Evolutionary conservation across 768 basidiomycete species (phyloP), one percentile per base, ranked within the genome.

Genomic region (Tylopilus intermedius): DNA sequence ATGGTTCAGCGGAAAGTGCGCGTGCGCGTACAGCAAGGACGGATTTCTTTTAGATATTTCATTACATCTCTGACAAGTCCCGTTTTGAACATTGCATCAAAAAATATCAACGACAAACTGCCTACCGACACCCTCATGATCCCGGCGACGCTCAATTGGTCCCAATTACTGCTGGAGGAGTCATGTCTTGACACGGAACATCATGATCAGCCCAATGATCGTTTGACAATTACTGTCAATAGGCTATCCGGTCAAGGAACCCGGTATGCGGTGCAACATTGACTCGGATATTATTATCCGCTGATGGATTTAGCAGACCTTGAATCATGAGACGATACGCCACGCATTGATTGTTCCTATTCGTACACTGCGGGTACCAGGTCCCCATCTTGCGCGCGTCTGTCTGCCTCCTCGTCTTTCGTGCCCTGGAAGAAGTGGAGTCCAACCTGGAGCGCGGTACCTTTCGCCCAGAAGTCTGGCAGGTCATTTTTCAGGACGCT

Each of bases 381-480:
- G 24, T 24, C 5, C 24, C 24, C 24, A 15, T 45, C 40, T 15
- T 14, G 29, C 30, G 5, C 18, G 8, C 30, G n/a, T 27, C 48
- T 33, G 8, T 38, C 13, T 24, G 14, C 22, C 18, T 32, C 22
- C 18, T 32, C n/a, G 40, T 33, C 35, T 18, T 13, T 35, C 18
- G 32, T 15, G 11, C 14, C 9, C 38, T 13, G 24, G 37, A 42
- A 55, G 18, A 27, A 42, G 35, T 10, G 4, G 24, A 26, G 49
- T 33, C 10, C 58, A 47, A 14, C 22, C 51, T 67, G 65, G 55
- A 64, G 50, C 56, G 48, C 29, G 5, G 54, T 2, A 50, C 10
- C 27, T 14, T 47, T 27, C 61, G 47, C 29, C 53, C 59, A 13
- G 59, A 55, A 11, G 53, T 66, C n/a, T 67, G 67, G 65, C 56